Evolutionary conservation across 2,329 filamentous ascomycete genomes (phyloP).

Genomic region (Microdochium paspali): DNA sequence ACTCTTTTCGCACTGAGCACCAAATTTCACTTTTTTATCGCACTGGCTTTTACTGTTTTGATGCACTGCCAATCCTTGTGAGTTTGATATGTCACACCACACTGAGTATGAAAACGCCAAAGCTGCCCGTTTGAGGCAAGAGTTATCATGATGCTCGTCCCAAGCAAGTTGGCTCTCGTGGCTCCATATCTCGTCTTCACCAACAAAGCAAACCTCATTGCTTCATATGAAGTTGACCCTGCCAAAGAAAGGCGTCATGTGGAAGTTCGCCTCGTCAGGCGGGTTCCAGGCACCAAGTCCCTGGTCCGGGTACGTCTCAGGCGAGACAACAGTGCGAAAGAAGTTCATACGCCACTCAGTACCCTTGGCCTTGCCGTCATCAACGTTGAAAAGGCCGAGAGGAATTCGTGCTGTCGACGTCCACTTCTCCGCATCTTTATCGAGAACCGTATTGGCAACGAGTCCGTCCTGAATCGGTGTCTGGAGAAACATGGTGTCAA

Average conservation of each 20-base stretch:
- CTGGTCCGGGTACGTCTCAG: conserved; percentile 32
- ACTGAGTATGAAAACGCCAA: too few species aligned
- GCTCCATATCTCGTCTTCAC: too few species aligned
- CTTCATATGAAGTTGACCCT: not conserved
- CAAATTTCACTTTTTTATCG: too few species aligned
- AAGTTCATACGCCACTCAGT: conserved; percentile 44
- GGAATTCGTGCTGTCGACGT: conserved; percentile 30
- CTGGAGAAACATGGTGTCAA: conserved; percentile 32
- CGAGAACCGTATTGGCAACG: conserved; percentile 26
- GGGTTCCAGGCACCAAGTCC: conserved; percentile 34
- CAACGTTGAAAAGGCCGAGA: conserved; percentile 39
- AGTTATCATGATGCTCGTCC: too few species aligned
- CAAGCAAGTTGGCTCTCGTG: too few species aligned
- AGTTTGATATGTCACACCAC: too few species aligned
- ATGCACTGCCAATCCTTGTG: too few species aligned
- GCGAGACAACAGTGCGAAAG: conserved; percentile 34
- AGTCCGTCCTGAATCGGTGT: conserved; percentile 34
- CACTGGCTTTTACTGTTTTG: too few species aligned
- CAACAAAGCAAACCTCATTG: too few species aligned
- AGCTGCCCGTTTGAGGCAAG: too few species aligned
- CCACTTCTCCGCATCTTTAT: conserved; percentile 27
- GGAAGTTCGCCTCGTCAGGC: conserved; percentile 34
- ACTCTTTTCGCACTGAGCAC: too few species aligned
- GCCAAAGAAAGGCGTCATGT: conserved; percentile 34
- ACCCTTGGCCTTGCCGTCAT: conserved; percentile 27